These are phyloP conservation scores for Poteriospumella lacustris DNA, from an alignment of 108 stramenopile species.

Conservation along the genomic window DNA sequence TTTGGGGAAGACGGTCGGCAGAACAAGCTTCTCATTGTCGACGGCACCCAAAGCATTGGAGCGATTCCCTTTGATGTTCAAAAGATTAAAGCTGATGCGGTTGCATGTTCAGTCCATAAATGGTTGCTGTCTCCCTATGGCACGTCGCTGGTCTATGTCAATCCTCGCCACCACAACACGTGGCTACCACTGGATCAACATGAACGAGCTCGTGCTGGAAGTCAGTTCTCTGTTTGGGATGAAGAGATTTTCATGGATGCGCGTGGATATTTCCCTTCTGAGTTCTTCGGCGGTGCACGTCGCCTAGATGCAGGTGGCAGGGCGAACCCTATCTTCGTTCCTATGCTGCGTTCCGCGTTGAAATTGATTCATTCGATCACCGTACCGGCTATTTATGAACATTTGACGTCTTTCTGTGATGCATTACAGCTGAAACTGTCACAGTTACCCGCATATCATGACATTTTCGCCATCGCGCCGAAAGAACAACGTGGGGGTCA, in stretches of 20 bases:
- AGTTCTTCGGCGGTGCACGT: not conserved
- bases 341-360: not conserved
- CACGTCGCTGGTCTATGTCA: not conserved
- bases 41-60: not conserved
- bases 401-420: not conserved
- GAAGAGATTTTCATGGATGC: not conserved
- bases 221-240: not conserved
- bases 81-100: not conserved
- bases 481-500: not conserved
- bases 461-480: too few relatives aligned
- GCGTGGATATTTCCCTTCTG: not conserved
- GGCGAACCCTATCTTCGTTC: not conserved
- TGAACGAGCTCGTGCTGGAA: not conserved
- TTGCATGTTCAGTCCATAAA: slow-evolving; percentile 20
- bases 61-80: not conserved
- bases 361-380: not conserved
- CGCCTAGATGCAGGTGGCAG: not conserved
- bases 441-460: too few relatives aligned
- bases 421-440: not conserved
- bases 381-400: not conserved
- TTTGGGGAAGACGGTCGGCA: not conserved
- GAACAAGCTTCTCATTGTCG: not conserved
- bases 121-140: slow-evolving; percentile 16
- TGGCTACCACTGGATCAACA: slow-evolving; percentile 10
- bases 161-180: not conserved